These are phyloP conservation scores for Saturnispora dispora DNA, from an alignment of 805 yeast genomes.

Conservation along the genomic window DNA sequence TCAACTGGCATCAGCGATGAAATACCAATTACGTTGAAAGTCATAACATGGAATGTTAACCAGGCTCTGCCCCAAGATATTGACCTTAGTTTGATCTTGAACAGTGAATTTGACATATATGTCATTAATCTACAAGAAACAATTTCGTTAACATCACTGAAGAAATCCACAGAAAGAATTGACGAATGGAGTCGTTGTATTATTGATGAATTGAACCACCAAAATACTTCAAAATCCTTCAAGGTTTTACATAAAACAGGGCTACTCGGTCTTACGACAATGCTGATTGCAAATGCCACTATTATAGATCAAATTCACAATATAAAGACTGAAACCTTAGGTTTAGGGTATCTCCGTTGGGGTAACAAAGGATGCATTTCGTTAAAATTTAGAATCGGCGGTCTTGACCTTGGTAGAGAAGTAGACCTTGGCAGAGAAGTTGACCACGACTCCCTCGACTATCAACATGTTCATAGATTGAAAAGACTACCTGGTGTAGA, in stretches of 20 bases:
- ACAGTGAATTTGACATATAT: constrained; percentile 26
- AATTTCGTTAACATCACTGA: constrained; percentile 36
- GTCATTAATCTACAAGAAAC: constrained; percentile 43
- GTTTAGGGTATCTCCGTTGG: constrained; percentile 42
- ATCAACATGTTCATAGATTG: background rate
- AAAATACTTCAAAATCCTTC: constrained; percentile 19
- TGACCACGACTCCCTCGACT: background rate
- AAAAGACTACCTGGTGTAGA: constrained; percentile 22
- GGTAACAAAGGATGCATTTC: constrained; percentile 56
- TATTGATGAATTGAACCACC: constrained; percentile 16
- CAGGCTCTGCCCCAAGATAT: constrained; percentile 15
- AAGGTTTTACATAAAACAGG: constrained; percentile 36
- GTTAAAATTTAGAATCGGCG: constrained; percentile 34
- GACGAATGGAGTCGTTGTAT: constrained; percentile 28
- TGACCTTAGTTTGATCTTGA: background rate
- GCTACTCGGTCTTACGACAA: constrained; percentile 43
- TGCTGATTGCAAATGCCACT: constrained; percentile 28
- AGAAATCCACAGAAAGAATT: constrained; percentile 28
- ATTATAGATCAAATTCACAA: constrained; percentile 32
- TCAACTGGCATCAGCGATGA: constrained; percentile 10
- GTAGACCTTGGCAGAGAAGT: background rate
- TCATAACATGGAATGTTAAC: constrained; percentile 34
- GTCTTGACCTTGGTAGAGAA: constrained; percentile 7
- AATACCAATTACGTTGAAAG: constrained; percentile 1
- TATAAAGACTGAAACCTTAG: constrained; percentile 35